Percentiles rank a stretch among this genome's conserved stretches.
phyloP scores from a whole-genome alignment of 768 basidiomycete genomes.

The Suillus hirtellus region DNA sequence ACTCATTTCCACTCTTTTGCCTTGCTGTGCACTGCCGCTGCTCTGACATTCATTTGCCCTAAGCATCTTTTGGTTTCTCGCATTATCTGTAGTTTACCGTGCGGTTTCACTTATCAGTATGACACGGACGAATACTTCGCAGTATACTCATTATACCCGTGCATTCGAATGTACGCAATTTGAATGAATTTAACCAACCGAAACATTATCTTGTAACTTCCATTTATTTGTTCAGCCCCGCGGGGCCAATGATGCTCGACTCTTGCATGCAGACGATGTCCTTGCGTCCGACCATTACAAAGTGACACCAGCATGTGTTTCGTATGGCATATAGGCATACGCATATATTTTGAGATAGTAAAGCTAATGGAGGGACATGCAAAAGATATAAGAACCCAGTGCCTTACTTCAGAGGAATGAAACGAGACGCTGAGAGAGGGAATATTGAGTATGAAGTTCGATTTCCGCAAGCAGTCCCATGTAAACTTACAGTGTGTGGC shows the following conservation, averaged over 20 bases:
- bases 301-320: constrained; percentile 5
- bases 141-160: constrained; percentile 61
- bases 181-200: constrained; percentile 27
- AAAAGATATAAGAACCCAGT: constrained; percentile 20
- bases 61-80: constrained; percentile 38
- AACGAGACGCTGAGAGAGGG: constrained; percentile 61
- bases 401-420: constrained; percentile 95
- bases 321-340: constrained; percentile 38
- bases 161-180: constrained; percentile 41
- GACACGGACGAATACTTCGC: constrained; percentile 63
- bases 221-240: not conserved
- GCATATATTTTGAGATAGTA: constrained; percentile 32
- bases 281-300: not conserved
- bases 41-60: constrained; percentile 28
- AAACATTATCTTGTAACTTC: constrained; percentile 15
- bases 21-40: constrained; percentile 28
- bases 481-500: constrained; percentile 78
- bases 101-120: constrained; percentile 46
- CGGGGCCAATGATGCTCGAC: not conserved
- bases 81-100: constrained; percentile 67
- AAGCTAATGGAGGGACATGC: constrained; percentile 29
- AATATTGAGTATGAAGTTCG: not conserved
- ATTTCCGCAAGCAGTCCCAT: not conserved
- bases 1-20: constrained; percentile 19
- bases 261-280: not conserved